Evolutionary conservation across 805 yeast genomes (phyloP).

Genomic region (Candida odintsovae): DNA sequence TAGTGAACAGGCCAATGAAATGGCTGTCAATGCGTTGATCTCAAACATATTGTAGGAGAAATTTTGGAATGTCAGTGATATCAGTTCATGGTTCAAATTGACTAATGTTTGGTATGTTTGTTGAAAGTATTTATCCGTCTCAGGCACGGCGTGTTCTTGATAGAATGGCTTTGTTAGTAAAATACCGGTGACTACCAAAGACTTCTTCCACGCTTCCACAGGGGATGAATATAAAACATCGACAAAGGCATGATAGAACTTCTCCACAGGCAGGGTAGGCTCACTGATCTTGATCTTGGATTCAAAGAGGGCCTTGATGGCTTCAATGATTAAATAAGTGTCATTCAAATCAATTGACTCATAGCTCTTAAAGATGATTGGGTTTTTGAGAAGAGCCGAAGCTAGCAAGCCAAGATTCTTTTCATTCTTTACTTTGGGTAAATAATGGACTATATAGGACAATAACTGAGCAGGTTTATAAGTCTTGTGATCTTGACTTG

Average conservation of each 20-base stretch:
- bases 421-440: conserved; percentile 40
- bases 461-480: conserved; percentile 16
- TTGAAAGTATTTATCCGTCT: conserved; percentile 28
- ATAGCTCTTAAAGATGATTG: conserved; percentile 24
- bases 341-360: conserved; percentile 14
- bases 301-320: conserved; percentile 38
- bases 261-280: conserved; percentile 36
- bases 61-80: conserved; percentile 8
- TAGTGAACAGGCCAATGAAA: conserved; percentile 18
- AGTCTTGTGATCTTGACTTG: conserved; percentile 1
- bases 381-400: conserved; percentile 34
- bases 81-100: conserved; percentile 27
- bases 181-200: conserved; percentile 39
- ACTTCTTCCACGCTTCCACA: conserved; percentile 35
- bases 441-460: conserved; percentile 38
- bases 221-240: conserved; percentile 30
- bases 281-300: conserved; percentile 38
- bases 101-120: conserved; percentile 29
- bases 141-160: conserved; percentile 28
- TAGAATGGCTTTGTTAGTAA: conserved; percentile 28
- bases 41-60: conserved; percentile 18
- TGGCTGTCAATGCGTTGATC: conserved; percentile 10
- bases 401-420: conserved; percentile 34
- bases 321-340: conserved; percentile 39
- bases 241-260: conserved; percentile 31